Evolutionary conservation across 257 asterid genomes (phyloP).

Genomic region (Prunella vulgaris): DNA sequence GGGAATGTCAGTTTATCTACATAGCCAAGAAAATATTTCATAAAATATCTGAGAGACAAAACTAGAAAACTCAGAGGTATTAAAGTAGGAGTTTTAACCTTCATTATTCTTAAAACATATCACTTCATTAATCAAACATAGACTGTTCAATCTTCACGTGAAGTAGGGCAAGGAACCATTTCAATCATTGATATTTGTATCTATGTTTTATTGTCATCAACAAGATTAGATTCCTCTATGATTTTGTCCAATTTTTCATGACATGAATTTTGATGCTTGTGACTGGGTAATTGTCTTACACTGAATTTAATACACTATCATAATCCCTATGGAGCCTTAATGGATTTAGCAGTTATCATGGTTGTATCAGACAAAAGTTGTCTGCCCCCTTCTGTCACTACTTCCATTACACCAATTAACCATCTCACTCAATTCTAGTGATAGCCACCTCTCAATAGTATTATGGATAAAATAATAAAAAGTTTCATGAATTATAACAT

Average conservation of each 20-base stretch:
- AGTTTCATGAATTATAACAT: background rate
- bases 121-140: background rate
- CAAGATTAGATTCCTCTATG: background rate
- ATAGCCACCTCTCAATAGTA: background rate
- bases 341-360: background rate
- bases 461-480: background rate
- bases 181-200: background rate
- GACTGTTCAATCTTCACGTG: background rate
- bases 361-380: background rate
- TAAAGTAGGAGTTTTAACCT: background rate
- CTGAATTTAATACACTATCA: background rate
- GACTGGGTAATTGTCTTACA: background rate
- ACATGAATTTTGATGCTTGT: background rate
- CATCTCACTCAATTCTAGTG: slow-evolving; percentile 9
- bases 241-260: background rate
- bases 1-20: background rate
- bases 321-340: background rate
- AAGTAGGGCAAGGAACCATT: background rate
- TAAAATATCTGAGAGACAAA: background rate
- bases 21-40: background rate
- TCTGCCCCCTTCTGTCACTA: background rate
- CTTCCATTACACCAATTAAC: background rate
- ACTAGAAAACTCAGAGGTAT: background rate
- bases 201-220: background rate
- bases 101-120: background rate